Conservation (phyloP, 1,284 basidiomycete species). For the Tilletia indica region DNA sequence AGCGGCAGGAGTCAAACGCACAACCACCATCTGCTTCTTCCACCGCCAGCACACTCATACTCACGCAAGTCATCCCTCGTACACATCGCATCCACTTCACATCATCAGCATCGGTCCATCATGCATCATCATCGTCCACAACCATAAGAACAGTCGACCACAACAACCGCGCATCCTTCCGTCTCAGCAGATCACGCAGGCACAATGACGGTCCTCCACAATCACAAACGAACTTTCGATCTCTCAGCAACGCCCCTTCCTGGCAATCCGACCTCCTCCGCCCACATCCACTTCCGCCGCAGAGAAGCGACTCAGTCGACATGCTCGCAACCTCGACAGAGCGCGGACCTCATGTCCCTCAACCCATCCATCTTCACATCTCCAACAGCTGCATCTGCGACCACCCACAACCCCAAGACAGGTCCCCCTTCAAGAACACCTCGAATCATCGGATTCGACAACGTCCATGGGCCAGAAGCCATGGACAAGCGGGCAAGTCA, state of each 20-base stretch:
- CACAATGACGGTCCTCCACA: not conserved
- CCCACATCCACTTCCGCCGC: not conserved
- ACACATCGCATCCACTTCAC: not conserved
- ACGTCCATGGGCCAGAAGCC: conserved; percentile 34
- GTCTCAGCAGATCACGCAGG: not conserved
- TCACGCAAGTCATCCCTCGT: conserved; percentile 16
- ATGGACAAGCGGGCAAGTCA: conserved; percentile 29
- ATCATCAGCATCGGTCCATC: not conserved
- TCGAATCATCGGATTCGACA: conserved; percentile 47
- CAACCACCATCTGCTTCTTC: no score
- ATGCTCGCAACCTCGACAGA: conserved; percentile 5
- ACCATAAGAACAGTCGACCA: no score
- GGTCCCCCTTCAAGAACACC: not conserved
- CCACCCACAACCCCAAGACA: not conserved
- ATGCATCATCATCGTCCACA: not conserved
- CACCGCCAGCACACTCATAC: not conserved
- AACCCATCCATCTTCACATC: conserved; percentile 22
- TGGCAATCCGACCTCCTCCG: conserved; percentile 14
- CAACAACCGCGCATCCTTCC: no score
- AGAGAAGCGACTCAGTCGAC: no score
- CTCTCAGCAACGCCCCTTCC: conserved; percentile 2
- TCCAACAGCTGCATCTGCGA: conserved; percentile 19
- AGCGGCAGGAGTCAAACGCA: no score
- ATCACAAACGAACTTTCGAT: not conserved
- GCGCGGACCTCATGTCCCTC: conserved; percentile 27